Percentiles rank a stretch among this genome's conserved stretches.
These are phyloP conservation scores for Amoebophrya sp. DNA, from an alignment of 169 alveolate genomes.

Conservation along the genomic window DNA sequence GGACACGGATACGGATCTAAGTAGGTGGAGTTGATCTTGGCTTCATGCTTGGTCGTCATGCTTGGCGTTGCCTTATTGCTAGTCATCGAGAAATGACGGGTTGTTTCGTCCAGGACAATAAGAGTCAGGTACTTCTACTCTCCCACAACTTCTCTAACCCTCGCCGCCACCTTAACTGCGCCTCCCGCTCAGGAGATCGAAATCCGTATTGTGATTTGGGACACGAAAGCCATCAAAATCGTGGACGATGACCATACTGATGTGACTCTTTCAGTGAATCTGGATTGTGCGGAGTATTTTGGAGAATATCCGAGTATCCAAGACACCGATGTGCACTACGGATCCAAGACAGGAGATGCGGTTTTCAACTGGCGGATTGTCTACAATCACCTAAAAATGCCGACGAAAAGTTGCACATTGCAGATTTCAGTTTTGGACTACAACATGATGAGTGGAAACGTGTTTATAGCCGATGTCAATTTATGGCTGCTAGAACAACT, in stretches of 20 bases:
- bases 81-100: too few species aligned
- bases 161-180: background rate
- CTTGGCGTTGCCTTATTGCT: too few species aligned
- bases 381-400: background rate
- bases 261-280: background rate
- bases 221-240: background rate
- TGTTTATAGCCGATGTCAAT: background rate
- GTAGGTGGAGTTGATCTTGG: too few species aligned
- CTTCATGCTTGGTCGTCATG: too few species aligned
- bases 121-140: too few species aligned
- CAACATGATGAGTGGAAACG: conserved; percentile 23
- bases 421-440: background rate
- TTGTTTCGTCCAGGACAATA: too few species aligned
- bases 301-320: background rate
- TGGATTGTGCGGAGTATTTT: background rate
- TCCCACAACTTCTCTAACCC: too few species aligned
- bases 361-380: background rate
- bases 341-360: background rate
- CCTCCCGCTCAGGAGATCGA: conserved; percentile 22
- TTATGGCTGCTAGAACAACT: too few species aligned
- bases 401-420: background rate
- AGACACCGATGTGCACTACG: conserved; percentile 3
- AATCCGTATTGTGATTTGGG: background rate
- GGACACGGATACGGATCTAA: too few species aligned
- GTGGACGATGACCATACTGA: conserved; percentile 5